These are phyloP conservation scores for Ramaria sp. DNA, from an alignment of 768 basidiomycete genomes.

Conservation along the genomic window DNA sequence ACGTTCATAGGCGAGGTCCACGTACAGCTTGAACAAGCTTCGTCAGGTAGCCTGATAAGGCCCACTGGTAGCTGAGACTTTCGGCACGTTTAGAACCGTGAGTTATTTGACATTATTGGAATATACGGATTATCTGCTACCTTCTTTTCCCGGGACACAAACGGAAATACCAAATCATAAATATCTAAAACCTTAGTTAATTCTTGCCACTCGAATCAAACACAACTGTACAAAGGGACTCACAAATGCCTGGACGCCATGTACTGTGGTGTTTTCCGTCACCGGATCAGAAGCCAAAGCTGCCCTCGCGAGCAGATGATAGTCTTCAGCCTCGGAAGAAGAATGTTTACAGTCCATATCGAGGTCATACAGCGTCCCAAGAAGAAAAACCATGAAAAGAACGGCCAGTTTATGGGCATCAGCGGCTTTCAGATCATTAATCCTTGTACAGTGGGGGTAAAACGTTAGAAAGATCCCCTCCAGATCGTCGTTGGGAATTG, in stretches of 20 bases:
- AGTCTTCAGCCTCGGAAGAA: neutral
- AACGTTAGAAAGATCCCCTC: neutral
- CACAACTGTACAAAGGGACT: neutral
- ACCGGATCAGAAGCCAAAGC: constrained; percentile 1
- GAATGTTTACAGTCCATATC: neutral
- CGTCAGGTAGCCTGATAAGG: neutral
- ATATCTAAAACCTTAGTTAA: neutral
- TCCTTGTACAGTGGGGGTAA: neutral
- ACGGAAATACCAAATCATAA: constrained; percentile 9
- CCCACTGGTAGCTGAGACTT: constrained; percentile 6
- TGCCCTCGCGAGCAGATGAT: constrained; percentile 3
- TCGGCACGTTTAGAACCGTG: neutral
- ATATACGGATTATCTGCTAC: neutral
- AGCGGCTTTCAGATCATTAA: too few species aligned
- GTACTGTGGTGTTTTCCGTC: neutral
- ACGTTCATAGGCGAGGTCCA: neutral
- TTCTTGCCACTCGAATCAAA: neutral
- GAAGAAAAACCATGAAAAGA: neutral
- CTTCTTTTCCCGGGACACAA: constrained; percentile 1
- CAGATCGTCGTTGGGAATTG: neutral
- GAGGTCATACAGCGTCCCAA: constrained; percentile 2
- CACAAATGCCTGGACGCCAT: constrained; percentile 1
- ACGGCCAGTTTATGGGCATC: too few species aligned
- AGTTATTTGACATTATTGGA: neutral
- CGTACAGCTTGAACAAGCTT: constrained; percentile 5